phyloP scores from a whole-genome alignment of 257 asterid genomes.

The Sherardia arvensis region DNA sequence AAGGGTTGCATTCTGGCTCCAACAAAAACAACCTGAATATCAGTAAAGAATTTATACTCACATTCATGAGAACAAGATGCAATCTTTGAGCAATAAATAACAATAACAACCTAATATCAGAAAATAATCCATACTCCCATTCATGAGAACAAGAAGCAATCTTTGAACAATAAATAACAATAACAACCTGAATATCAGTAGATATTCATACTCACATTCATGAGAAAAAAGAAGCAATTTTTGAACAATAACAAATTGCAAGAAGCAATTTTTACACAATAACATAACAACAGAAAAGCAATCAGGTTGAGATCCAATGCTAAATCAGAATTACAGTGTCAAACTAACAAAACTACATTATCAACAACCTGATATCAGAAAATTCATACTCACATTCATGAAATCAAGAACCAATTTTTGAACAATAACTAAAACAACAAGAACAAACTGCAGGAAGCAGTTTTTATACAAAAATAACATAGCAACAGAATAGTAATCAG shows the following conservation, averaged over 20 bases:
- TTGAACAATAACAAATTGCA: conserved; percentile 1
- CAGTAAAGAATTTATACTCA: conserved; percentile 69
- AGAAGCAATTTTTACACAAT: conserved; percentile 3
- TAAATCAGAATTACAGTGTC: not conserved
- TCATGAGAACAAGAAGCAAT: conserved; percentile 22
- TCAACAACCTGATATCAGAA: too few relatives aligned
- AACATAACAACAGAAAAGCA: not conserved
- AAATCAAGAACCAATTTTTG: too few relatives aligned
- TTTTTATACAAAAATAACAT: conserved; percentile 1
- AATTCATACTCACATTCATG: too few relatives aligned
- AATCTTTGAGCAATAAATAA: not conserved
- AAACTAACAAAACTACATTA: not conserved
- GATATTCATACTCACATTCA: conserved; percentile 45
- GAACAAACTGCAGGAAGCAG: too few relatives aligned
- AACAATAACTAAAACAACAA: too few relatives aligned
- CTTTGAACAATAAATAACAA: conserved; percentile 53
- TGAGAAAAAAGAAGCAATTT: too few relatives aligned
- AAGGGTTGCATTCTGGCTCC: conserved; percentile 91
- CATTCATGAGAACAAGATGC: conserved; percentile 26
- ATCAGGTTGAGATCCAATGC: not conserved
- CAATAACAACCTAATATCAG: too few relatives aligned
- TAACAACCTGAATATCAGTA: conserved; percentile 99
- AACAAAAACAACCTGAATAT: conserved; percentile 99
- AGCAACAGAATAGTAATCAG: not conserved
- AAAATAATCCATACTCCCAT: conserved; percentile 42